A percentile compares a stretch with the other conserved stretches of the same genome.
Conservation (phyloP, 2,329 filamentous ascomycete genomes). For the Botrytis pseudocinerea region DNA sequence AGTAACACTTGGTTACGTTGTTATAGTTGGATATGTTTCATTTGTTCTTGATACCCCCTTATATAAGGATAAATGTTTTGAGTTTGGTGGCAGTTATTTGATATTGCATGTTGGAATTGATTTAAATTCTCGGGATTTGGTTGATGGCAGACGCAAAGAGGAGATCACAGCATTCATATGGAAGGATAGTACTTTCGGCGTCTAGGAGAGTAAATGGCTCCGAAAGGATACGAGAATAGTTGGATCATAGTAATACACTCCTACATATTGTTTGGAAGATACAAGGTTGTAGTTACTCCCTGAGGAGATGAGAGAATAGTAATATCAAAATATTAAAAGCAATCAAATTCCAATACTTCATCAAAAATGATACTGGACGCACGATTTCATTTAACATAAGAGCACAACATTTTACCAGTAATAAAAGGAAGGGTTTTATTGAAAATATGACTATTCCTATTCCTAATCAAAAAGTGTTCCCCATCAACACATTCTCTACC, state of each 20-base stretch:
- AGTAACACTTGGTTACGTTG: not conserved
- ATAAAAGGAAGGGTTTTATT: not conserved
- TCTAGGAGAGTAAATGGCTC: not conserved
- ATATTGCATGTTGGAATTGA: conserved; percentile 7
- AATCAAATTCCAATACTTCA: not conserved
- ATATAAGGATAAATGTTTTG: not conserved
- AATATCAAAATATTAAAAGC: not conserved
- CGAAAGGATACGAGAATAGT: too few species aligned
- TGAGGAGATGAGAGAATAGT: conserved; percentile 2
- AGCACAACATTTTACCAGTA: not conserved
- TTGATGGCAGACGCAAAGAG: not conserved
- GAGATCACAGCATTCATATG: not conserved
- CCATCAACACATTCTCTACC: not conserved
- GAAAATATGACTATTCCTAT: conserved; percentile 1
- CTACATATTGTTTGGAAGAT: not conserved
- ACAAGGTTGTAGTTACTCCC: not conserved
- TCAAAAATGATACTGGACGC: not conserved
- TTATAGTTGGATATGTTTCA: conserved; percentile 6
- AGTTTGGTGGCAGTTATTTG: not conserved
- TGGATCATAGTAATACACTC: not conserved
- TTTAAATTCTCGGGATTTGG: not conserved
- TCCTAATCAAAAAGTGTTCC: not conserved
- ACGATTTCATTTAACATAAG: not conserved
- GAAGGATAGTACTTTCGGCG: not conserved
- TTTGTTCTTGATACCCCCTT: conserved; percentile 18